These are phyloP conservation scores for Alternaria alternata DNA, from an alignment of 2,329 filamentous ascomycete species.

Conservation along the genomic window DNA sequence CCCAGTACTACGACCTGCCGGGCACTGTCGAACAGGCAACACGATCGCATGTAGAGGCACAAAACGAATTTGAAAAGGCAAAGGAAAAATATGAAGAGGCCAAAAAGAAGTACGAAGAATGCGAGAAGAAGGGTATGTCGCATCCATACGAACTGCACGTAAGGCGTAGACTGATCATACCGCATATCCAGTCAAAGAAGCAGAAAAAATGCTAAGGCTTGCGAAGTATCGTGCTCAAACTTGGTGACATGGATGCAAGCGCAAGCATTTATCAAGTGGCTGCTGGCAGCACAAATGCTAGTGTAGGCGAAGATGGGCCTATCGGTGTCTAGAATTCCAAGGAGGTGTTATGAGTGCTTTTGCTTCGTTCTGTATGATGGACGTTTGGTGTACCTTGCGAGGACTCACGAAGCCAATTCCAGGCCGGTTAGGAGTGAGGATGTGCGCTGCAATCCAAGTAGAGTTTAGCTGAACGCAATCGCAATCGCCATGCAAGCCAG, in stretches of 20 bases:
- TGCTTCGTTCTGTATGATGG: background rate
- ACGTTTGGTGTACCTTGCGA: background rate
- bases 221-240: constrained; percentile 12
- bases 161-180: background rate
- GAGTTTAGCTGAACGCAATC: background rate
- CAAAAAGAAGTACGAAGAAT: constrained; percentile 28
- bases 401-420: background rate
- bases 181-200: constrained; percentile 12
- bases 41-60: constrained; percentile 23
- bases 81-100: constrained; percentile 25
- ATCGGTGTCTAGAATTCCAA: background rate
- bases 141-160: background rate
- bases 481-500: background rate
- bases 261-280: background rate
- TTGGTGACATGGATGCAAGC: background rate
- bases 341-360: background rate
- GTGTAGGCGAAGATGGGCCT: background rate
- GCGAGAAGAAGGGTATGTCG: constrained; percentile 21
- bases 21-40: constrained; percentile 26
- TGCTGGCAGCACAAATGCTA: background rate
- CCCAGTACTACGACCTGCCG: background rate
- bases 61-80: constrained; percentile 19
- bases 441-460: background rate
- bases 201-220: constrained; percentile 13
- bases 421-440: background rate